These are phyloP conservation scores for Didymella glomerata DNA, from an alignment of 2,329 filamentous ascomycete species.

Conservation along the genomic window DNA sequence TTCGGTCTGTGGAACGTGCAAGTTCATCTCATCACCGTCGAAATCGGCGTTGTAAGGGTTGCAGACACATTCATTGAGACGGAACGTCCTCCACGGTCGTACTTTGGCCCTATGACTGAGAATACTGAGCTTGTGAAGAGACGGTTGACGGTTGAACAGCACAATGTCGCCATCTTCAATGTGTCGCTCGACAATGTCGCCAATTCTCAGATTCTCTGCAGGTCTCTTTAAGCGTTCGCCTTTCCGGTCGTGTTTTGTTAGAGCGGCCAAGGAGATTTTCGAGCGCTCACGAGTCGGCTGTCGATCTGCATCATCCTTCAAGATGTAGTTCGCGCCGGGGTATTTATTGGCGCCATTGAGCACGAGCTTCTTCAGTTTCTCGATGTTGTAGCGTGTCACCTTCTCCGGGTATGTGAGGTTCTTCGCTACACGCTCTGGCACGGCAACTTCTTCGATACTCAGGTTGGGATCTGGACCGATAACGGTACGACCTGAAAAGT, in stretches of 20 bases:
- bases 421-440: slow-evolving; percentile 90
- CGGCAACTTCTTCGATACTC: slow-evolving; percentile 90
- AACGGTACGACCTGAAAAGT: slow-evolving; percentile 96
- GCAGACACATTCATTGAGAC: slow-evolving; percentile 97
- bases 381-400: slow-evolving; percentile 83
- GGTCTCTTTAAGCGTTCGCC: slow-evolving; percentile 72
- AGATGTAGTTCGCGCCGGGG: slow-evolving; percentile 86
- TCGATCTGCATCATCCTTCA: slow-evolving; percentile 66
- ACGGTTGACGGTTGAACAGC: slow-evolving; percentile 97
- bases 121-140: slow-evolving; percentile 97
- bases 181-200: slow-evolving; percentile 93
- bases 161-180: slow-evolving; percentile 95
- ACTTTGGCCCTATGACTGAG: slow-evolving; percentile 95
- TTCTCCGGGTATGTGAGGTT: slow-evolving; percentile 95
- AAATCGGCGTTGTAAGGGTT: slow-evolving; percentile 99
- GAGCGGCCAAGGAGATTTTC: slow-evolving; percentile 74
- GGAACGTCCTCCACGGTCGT: slow-evolving; percentile 93
- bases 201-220: slow-evolving; percentile 78
- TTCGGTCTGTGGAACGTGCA: slow-evolving; percentile 97
- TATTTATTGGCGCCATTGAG: slow-evolving; percentile 78
- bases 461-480: slow-evolving; percentile 97
- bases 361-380: slow-evolving; percentile 79
- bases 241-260: slow-evolving; percentile 43
- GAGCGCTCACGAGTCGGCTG: slow-evolving; percentile 58
- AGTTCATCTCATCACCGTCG: slow-evolving; percentile 98